Evolutionary conservation across 2,329 filamentous ascomycete species (phyloP).

Genomic region (Nannizziopsis barbatae): DNA sequence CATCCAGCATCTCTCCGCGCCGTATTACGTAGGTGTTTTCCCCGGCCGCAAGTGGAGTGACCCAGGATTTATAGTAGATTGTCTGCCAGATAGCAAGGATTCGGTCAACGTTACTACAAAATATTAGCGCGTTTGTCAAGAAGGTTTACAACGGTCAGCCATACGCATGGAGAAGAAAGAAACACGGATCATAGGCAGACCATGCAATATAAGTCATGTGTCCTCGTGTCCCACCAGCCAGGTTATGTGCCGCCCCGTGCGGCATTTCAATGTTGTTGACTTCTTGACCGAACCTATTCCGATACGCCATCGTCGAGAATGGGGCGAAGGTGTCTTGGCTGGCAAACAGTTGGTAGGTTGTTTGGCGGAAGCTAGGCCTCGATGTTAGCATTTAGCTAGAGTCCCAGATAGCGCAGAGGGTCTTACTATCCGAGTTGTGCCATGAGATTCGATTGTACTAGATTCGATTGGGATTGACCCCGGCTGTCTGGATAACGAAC

Average conservation of each 20-base stretch:
- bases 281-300: slow-evolving; percentile 10
- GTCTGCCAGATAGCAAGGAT: slow-evolving; percentile 67
- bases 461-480: slow-evolving; percentile 14
- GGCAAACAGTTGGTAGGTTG: slow-evolving; percentile 23
- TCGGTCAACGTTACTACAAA: slow-evolving; percentile 55
- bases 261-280: slow-evolving; percentile 34
- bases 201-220: slow-evolving; percentile 62
- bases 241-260: slow-evolving; percentile 41
- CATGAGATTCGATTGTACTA: slow-evolving; percentile 15
- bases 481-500: slow-evolving; percentile 16
- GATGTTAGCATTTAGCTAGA: not conserved
- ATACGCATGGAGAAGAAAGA: slow-evolving; percentile 60
- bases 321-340: slow-evolving; percentile 21
- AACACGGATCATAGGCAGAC: slow-evolving; percentile 68
- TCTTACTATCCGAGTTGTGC: slow-evolving; percentile 20
- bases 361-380: slow-evolving; percentile 16
- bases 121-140: not conserved
- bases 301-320: slow-evolving; percentile 18
- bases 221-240: slow-evolving; percentile 47
- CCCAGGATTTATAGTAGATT: slow-evolving; percentile 57
- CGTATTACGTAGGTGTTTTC: slow-evolving; percentile 52
- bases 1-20: slow-evolving; percentile 44
- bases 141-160: slow-evolving; percentile 10
- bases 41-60: slow-evolving; percentile 45
- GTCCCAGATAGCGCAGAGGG: not conserved